These are phyloP conservation scores for Paraphoma chrysanthemicola DNA, from an alignment of 2,329 filamentous ascomycete species.

Conservation along the genomic window DNA sequence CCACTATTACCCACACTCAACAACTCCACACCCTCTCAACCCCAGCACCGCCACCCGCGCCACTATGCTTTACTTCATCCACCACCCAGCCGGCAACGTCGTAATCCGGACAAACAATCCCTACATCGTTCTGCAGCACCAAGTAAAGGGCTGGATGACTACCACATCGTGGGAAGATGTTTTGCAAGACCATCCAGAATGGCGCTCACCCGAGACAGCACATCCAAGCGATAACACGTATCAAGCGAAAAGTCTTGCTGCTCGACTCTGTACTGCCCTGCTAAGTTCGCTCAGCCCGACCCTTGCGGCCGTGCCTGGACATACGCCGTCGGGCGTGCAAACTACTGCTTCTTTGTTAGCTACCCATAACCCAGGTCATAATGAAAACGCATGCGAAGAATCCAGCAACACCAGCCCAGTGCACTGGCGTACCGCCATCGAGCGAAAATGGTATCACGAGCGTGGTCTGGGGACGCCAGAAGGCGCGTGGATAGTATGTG, in stretches of 20 bases:
- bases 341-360: not conserved
- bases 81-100: slow-evolving; percentile 9
- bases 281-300: slow-evolving; percentile 2
- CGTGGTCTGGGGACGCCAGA: not conserved
- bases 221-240: not conserved
- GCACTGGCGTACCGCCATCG: slow-evolving; percentile 9
- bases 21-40: not conserved
- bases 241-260: not conserved
- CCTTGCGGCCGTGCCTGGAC: not conserved
- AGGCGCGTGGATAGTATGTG: not conserved
- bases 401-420: slow-evolving; percentile 1
- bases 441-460: slow-evolving; percentile 4
- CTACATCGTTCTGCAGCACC: slow-evolving; percentile 2
- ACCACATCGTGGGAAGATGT: slow-evolving; percentile 2
- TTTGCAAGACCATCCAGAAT: slow-evolving; percentile 4
- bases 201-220: not conserved
- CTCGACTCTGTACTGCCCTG: not conserved
- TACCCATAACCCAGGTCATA: not conserved
- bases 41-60: not conserved
- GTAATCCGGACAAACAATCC: slow-evolving; percentile 7
- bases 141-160: slow-evolving; percentile 9
- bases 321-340: not conserved
- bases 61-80: slow-evolving; percentile 9
- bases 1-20: not conserved
- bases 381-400: not conserved